Conservation (phyloP, 2,329 filamentous ascomycete genomes). For the Hypomyces perniciosus region DNA sequence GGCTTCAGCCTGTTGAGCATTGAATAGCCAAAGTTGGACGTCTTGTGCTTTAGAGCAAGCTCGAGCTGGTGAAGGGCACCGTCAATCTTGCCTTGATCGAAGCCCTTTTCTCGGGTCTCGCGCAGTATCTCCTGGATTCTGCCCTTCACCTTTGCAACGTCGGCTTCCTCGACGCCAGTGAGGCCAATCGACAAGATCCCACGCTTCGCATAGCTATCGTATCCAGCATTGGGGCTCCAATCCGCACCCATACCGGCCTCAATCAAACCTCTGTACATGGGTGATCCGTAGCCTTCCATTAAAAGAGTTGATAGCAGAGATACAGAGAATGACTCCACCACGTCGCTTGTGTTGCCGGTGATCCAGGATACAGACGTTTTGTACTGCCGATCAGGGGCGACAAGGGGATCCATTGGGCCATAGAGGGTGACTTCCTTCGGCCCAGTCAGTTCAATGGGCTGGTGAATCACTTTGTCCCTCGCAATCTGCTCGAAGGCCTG, state of each 20-base stretch:
- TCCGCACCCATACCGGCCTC: slow-evolving; percentile 87
- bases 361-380: slow-evolving; percentile 95
- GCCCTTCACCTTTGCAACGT: slow-evolving; percentile 70
- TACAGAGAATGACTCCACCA: slow-evolving; percentile 83
- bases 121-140: slow-evolving; percentile 67
- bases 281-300: slow-evolving; percentile 92
- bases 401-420: slow-evolving; percentile 81
- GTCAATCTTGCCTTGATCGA: slow-evolving; percentile 85
- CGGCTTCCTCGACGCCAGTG: slow-evolving; percentile 77
- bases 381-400: slow-evolving; percentile 78
- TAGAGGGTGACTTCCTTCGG: slow-evolving; percentile 64
- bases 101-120: slow-evolving; percentile 67
- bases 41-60: slow-evolving; percentile 92
- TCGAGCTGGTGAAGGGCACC: slow-evolving; percentile 92
- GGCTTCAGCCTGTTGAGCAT: slow-evolving; percentile 84
- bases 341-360: slow-evolving; percentile 73
- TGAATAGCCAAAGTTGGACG: slow-evolving; percentile 86
- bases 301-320: slow-evolving; percentile 76
- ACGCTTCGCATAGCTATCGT: slow-evolving; percentile 69
- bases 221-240: slow-evolving; percentile 91
- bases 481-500: slow-evolving; percentile 64
- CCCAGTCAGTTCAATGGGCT: slow-evolving; percentile 66
- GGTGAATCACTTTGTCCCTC: slow-evolving; percentile 67
- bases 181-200: slow-evolving; percentile 88
- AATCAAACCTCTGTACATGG: slow-evolving; percentile 81